Evolutionary conservation across 805 yeast species (phyloP), one percentile per base, ranked within the genome.

Genomic region (Candida yuanshanica): DNA sequence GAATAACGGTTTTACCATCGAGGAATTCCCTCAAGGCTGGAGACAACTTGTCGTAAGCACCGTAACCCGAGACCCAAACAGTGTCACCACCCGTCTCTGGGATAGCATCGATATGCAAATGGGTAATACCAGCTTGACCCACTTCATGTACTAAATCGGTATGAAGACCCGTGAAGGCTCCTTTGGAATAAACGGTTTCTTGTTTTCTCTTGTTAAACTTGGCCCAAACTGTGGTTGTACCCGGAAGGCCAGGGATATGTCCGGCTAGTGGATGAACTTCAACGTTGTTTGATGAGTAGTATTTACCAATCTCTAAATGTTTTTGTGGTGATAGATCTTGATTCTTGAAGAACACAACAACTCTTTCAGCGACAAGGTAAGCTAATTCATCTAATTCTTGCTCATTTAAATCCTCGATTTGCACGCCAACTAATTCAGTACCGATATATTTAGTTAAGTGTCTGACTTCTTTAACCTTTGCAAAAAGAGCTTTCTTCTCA

Each of bases 61-160:
- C 80, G 48, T 74, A 75, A n/a, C 80, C 79, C 32, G 77, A 69
- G 4, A 74, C 56, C 77, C 78, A 75, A n/a, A 64, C 47, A 13
- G 81, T 76, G 53, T 76, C 81, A 44, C 81, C 81, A 37, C 81
- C 81, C 23, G 66, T 68, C 1, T 49, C 49, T 21, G 76, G 77
- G 51, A 72, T 64, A n/a, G 74, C 60, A 55, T 74, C 78, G 44
- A 67, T 58, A 53, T 75, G 76, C 50, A 77, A 59, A 49, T 69
- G 72, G 11, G 81, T 74, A 45, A 71, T 60, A 29, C 76, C 78
- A 2, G 82, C 74, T 6, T 81, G 79, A 41, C 70, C 73, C 34
- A 63, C 63, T 62, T 77, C 81, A 52, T 75, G 79, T 34, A 70
- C 70, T 36, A 77, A 62, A 53, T 75, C 81, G 4, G 77, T 66